A percentile compares a stretch with the other conserved stretches of the same genome.
phyloP scores from a whole-genome alignment of 306 rosid species.

The Acacia crassicarpa region DNA sequence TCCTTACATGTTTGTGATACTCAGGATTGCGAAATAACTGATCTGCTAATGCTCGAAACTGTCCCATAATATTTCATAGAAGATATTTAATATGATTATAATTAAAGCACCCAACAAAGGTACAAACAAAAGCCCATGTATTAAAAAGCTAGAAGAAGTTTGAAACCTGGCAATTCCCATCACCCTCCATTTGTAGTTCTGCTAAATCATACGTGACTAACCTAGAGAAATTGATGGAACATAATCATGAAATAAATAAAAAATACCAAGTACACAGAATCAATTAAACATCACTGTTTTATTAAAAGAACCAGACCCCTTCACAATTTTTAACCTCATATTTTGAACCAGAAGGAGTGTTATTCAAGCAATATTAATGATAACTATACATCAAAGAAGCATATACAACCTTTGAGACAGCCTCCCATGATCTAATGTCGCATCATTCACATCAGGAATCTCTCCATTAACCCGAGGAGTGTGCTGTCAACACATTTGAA shows the following conservation, averaged over 20 bases:
- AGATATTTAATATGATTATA: constrained; percentile 19
- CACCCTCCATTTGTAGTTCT: constrained; percentile 96
- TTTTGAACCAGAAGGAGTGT: no score
- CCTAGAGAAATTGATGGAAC: constrained; percentile 46
- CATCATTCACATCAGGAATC: constrained; percentile 92
- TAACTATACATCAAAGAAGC: constrained; percentile 24
- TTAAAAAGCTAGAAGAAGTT: neutral
- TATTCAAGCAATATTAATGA: constrained; percentile 15
- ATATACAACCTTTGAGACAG: constrained; percentile 69
- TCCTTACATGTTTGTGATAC: constrained; percentile 92
- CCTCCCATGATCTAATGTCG: constrained; percentile 85
- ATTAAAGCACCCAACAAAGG: constrained; percentile 8
- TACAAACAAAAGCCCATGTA: constrained; percentile 15
- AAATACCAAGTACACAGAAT: constrained; percentile 19
- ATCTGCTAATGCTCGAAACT: constrained; percentile 99
- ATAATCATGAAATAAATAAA: constrained; percentile 20
- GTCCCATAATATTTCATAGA: constrained; percentile 38
- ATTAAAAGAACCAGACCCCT: neutral
- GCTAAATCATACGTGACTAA: constrained; percentile 77
- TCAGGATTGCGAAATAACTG: constrained; percentile 83
- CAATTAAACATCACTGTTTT: constrained; percentile 7
- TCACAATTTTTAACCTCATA: no score
- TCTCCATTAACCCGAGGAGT: constrained; percentile 93
- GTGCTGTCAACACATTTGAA: constrained; percentile 70
- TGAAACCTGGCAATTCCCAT: constrained; percentile 97